Percentiles rank a stretch among this genome's conserved stretches.
phyloP scores from a whole-genome alignment of 2,329 filamentous ascomycete species.

The Fusarium newnesense region DNA sequence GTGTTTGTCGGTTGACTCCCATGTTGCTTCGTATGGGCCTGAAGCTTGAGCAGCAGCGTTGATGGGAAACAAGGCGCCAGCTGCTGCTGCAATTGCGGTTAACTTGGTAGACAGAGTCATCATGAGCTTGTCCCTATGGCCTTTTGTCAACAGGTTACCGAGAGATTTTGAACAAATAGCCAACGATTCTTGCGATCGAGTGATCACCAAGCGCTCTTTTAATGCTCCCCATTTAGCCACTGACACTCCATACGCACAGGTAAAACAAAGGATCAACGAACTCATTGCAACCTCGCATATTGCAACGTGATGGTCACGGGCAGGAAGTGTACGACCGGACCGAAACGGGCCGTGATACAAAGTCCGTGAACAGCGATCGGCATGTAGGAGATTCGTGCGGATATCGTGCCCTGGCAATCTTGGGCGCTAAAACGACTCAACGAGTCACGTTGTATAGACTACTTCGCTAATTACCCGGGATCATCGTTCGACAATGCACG shows the following conservation, averaged over 20 bases:
- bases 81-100: background rate
- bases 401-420: background rate
- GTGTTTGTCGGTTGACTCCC: constrained; percentile 24
- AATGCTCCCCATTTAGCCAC: background rate
- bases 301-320: background rate
- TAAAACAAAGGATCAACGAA: background rate
- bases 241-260: rapidly evolving
- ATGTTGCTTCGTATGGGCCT: constrained; percentile 15
- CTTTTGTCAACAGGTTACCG: no score
- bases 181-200: background rate
- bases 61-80: background rate
- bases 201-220: background rate
- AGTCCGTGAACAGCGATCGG: background rate
- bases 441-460: background rate
- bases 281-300: background rate
- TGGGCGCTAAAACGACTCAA: background rate
- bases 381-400: constrained; percentile 5
- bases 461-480: background rate
- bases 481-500: background rate
- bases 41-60: background rate
- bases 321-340: background rate
- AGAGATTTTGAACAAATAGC: background rate
- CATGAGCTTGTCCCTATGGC: background rate
- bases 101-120: background rate
- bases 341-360: background rate